phyloP scores from a whole-genome alignment of 176 grass and related monocot genomes.

The Chrysopogon serrulatus region DNA sequence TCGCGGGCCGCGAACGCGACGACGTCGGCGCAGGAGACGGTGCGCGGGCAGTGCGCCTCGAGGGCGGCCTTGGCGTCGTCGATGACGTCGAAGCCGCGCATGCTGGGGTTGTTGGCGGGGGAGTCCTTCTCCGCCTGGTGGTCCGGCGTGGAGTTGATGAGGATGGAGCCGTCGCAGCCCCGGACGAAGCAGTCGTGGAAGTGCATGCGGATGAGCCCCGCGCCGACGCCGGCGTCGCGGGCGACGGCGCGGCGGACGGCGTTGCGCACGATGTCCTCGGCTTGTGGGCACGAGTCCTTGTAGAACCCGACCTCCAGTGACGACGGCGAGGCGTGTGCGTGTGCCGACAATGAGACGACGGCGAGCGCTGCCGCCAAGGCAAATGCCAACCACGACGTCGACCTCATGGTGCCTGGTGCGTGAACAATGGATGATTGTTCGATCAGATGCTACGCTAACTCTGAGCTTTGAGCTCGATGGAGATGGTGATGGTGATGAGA shows the following conservation, averaged over 20 bases:
- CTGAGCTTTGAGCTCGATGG: no score
- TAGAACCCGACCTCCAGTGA: conserved; percentile 70
- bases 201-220: conserved; percentile 61
- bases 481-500: no score
- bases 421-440: background rate
- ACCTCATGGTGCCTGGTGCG: background rate
- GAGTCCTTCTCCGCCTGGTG: conserved; percentile 34
- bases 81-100: conserved; percentile 55
- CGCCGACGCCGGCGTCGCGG: conserved; percentile 36
- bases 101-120: conserved; percentile 37
- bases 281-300: conserved; percentile 40
- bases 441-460: no score
- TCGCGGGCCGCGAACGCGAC: conserved; percentile 57
- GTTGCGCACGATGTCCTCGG: conserved; percentile 51
- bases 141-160: conserved; percentile 37
- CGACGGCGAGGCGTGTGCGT: background rate
- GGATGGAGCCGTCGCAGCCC: conserved; percentile 46
- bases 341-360: background rate
- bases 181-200: conserved; percentile 82
- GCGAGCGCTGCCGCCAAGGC: background rate
- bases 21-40: conserved; percentile 65
- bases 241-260: conserved; percentile 36
- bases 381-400: background rate
- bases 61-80: conserved; percentile 50
- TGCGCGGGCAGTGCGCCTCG: conserved; percentile 40